Evolutionary conservation across 192 early-diverging fungal species (phyloP).

Genomic region (Mortierella hygrophila): DNA sequence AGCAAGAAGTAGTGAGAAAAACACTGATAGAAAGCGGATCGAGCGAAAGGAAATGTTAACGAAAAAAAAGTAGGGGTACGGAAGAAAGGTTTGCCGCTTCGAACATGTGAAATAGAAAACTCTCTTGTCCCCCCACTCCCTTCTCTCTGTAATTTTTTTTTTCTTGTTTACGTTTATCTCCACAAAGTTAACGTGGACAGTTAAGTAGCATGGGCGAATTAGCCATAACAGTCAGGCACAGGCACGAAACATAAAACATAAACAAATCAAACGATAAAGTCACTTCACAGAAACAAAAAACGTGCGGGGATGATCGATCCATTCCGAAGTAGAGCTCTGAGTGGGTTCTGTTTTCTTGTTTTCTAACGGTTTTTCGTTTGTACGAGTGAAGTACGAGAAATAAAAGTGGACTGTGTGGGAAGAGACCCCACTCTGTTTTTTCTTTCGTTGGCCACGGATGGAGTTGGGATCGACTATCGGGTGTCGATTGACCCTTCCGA

Average conservation of each 20-base stretch:
- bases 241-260: background rate
- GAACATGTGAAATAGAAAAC: conserved; percentile 2
- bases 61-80: background rate
- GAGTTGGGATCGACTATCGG: too few species aligned
- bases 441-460: too few species aligned
- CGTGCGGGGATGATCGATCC: background rate
- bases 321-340: background rate
- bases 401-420: background rate
- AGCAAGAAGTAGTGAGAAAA: too few species aligned
- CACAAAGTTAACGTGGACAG: conserved; percentile 5
- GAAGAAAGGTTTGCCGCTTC: background rate
- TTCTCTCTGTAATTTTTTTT: background rate
- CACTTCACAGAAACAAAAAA: too few species aligned
- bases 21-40: background rate
- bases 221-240: background rate
- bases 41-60: background rate
- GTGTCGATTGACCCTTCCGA: too few species aligned
- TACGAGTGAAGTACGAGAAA: background rate
- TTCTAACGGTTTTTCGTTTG: background rate
- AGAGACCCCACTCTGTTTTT: background rate
- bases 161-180: background rate
- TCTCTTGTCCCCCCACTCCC: too few species aligned
- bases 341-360: background rate
- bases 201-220: background rate
- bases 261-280: conserved; percentile 5